A percentile compares a stretch with the other conserved stretches of the same genome.
These are phyloP conservation scores for Acacia concinna DNA, from an alignment of 331 rosid genomes.

Conservation along the genomic window DNA sequence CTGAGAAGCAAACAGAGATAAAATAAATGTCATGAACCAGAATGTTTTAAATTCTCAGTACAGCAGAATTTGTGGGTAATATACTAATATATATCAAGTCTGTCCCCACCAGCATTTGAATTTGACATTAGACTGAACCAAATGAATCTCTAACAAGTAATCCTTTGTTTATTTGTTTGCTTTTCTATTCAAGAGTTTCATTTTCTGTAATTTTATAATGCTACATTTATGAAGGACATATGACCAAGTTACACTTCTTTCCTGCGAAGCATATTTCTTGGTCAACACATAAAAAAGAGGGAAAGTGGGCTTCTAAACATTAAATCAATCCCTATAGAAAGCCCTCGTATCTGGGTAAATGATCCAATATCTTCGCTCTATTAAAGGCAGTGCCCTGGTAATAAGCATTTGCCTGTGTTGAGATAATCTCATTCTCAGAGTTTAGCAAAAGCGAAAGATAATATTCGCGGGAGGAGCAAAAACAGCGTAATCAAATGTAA, in stretches of 20 bases:
- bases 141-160: background rate
- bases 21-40: constrained; percentile 1
- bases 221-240: background rate
- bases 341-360: constrained; percentile 15
- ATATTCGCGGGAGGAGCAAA: background rate
- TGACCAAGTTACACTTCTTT: background rate
- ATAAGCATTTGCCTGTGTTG: background rate
- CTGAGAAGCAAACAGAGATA: constrained; percentile 37
- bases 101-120: background rate
- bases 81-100: background rate
- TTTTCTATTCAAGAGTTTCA: background rate
- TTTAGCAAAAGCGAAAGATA: background rate
- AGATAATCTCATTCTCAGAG: background rate
- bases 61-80: background rate
- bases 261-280: background rate
- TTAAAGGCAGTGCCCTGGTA: background rate
- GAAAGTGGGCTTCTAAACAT: background rate
- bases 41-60: background rate
- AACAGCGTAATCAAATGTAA: background rate
- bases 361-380: constrained; percentile 16
- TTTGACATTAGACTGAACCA: background rate
- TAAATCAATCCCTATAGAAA: background rate
- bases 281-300: constrained; percentile 17
- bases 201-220: background rate
- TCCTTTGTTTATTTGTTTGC: background rate